Percentiles rank a stretch among this genome's conserved stretches.
These are phyloP conservation scores for Zanthoxylum bungeanum DNA, from an alignment of 345 rosid species.

Conservation along the genomic window DNA sequence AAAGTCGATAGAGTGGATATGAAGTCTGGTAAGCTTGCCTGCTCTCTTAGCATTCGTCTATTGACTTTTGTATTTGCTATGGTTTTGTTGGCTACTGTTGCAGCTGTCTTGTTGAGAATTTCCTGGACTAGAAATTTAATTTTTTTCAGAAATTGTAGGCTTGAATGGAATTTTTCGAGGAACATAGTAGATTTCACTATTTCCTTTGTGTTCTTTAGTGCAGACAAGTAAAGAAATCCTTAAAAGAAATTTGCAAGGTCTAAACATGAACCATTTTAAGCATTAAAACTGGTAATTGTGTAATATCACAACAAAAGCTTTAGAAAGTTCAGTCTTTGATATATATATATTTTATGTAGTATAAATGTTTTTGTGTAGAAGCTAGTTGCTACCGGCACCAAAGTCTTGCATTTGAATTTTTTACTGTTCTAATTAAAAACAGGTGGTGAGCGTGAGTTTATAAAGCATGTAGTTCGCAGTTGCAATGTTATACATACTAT, in stretches of 20 bases:
- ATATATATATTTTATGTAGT: not conserved
- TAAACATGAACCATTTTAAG: not conserved
- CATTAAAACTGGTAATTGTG: not conserved
- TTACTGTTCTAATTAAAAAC: not conserved
- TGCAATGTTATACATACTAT: not conserved
- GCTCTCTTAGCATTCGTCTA: not conserved
- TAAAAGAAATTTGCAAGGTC: not conserved
- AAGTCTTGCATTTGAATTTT: not conserved
- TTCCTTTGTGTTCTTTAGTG: too few species aligned
- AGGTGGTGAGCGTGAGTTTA: not conserved
- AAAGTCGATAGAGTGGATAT: constrained; percentile 87
- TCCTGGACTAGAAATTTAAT: not conserved
- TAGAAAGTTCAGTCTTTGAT: not conserved
- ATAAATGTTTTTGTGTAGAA: not conserved
- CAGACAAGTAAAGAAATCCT: not conserved
- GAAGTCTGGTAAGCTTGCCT: constrained; percentile 77
- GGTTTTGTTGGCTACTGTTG: not conserved
- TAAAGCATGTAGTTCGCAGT: not conserved
- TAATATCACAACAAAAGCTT: not conserved
- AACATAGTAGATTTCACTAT: not conserved
- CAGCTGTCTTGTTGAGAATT: not conserved
- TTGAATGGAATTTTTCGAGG: not conserved
- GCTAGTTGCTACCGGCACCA: too few species aligned
- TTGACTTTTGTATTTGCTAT: not conserved
- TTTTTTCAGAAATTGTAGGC: not conserved